These are phyloP conservation scores for Nemania sp. DNA, from an alignment of 2,329 filamentous ascomycete species.

Conservation along the genomic window DNA sequence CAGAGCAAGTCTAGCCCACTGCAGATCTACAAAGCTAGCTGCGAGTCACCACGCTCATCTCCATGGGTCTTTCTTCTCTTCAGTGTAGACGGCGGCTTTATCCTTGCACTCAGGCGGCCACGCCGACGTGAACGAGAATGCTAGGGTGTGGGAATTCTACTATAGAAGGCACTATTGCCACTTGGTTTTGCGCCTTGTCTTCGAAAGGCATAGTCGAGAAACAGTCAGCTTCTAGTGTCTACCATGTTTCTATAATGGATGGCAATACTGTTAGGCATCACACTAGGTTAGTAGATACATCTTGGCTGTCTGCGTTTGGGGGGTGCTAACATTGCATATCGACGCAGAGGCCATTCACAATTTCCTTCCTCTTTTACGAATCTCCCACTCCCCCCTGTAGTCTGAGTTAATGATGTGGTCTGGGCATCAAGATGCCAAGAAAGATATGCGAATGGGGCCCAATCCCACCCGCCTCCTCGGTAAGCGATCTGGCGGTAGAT, in stretches of 20 bases:
- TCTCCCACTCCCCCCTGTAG: background rate
- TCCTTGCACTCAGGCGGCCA: background rate
- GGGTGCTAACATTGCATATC: background rate
- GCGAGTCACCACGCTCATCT: background rate
- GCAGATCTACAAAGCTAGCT: background rate
- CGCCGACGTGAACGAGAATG: background rate
- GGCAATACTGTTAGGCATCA: background rate
- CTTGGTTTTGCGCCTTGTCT: slow-evolving; percentile 8
- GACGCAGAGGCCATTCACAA: slow-evolving; percentile 1
- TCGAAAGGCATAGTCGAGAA: slow-evolving; percentile 8
- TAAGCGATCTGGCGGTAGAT: slow-evolving; percentile 17
- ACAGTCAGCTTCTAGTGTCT: background rate
- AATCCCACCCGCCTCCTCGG: slow-evolving; percentile 4
- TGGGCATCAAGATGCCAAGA: slow-evolving; percentile 3
- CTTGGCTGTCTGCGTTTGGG: background rate
- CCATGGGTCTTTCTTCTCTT: background rate
- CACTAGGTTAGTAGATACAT: background rate
- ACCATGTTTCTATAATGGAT: background rate
- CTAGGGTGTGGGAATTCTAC: background rate
- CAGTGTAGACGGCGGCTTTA: background rate
- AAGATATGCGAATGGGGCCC: background rate
- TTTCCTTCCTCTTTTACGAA: background rate
- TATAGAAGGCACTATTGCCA: slow-evolving; percentile 10
- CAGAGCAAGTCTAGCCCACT: background rate
- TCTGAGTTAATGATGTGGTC: background rate